Base-by-base conservation (phyloP, 2,329 filamentous ascomycete genomes). In the Epichloe festucae region DNA sequence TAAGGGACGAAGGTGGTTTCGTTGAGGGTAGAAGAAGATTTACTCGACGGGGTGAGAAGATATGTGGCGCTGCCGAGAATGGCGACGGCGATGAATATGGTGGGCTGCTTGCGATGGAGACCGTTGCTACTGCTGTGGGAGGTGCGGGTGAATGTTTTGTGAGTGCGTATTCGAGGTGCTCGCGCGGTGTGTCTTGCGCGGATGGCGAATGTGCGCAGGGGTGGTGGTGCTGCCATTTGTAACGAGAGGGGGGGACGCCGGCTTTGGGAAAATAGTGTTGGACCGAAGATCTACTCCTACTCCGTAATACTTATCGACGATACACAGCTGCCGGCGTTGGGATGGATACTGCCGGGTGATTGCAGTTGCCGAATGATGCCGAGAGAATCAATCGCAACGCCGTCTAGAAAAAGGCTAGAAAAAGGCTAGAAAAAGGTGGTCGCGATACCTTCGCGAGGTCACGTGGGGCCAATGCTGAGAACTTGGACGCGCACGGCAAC, bases 1-100 rank as follows among this genome's bases (percentile, higher is more conserved):
- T 86, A 90, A 3, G 79, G 76, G 38, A 76, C 76, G 66, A 89
- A 89, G 23, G 71, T 74, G 52, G 73, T 69, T 14, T 71, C 65
- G 67, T 86, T 82, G 53, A 88, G 74, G 2, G 60, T 62, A 3
- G 58, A 56, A 0, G 59, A 56, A 0, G 59, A 54, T 5, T 53
- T 56, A 27, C 60, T 51, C 6, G 62, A 56, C 0, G 63, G 58
- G 0, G 62, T 46, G 34, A 57, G 38, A 45, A 60, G 51, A 51
- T 64, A 67, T 52, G 63, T 65, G 3, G 57, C 41, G 15, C 59
- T 55, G 40, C 56, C 57, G 35, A 67, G 48, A 36, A 65, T 3
- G 5, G 60, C 43, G 4, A 57, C 48, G 2, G 56, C 38, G 3
- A 62, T 46, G 31, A 65, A 17, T 5, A 60, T 44, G 27, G 27